Percentiles rank a stretch among this genome's conserved stretches.
These are phyloP conservation scores for Brassica incana DNA, from an alignment of 345 rosid genomes.

Conservation along the genomic window DNA sequence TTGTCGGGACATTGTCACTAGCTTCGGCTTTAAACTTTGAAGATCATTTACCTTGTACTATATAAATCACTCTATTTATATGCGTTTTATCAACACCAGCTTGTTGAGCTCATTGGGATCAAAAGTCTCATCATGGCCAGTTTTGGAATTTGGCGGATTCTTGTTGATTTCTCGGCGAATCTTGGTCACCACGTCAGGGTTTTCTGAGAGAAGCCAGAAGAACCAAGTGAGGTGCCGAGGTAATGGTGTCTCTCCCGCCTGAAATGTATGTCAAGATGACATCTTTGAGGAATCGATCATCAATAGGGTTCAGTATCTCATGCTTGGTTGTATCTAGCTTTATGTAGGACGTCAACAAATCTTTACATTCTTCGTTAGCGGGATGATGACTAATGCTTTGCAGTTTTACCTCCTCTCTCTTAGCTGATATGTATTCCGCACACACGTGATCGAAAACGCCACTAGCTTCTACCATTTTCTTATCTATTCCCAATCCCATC, in stretches of 20 bases:
- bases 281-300: constrained; percentile 51
- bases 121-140: neutral
- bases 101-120: neutral
- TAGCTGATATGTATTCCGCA: neutral
- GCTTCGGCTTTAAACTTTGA: no score
- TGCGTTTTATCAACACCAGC: no score
- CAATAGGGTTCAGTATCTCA: constrained; percentile 39
- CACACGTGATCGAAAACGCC: neutral
- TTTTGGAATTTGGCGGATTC: constrained; percentile 12
- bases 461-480: neutral
- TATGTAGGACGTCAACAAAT: no score
- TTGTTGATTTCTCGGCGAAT: constrained; percentile 4
- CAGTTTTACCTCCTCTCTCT: neutral
- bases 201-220: constrained; percentile 24
- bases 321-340: constrained; percentile 28
- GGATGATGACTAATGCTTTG: no score
- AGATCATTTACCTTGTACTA: no score
- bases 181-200: constrained; percentile 44
- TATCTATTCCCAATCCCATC: neutral
- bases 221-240: constrained; percentile 44
- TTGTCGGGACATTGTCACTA: no score
- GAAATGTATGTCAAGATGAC: constrained; percentile 51
- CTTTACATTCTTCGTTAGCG: no score
- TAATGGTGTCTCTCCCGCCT: constrained; percentile 59
- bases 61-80: no score